Conservation (phyloP, 2,329 filamentous ascomycete species). For the Colletotrichum lini region DNA sequence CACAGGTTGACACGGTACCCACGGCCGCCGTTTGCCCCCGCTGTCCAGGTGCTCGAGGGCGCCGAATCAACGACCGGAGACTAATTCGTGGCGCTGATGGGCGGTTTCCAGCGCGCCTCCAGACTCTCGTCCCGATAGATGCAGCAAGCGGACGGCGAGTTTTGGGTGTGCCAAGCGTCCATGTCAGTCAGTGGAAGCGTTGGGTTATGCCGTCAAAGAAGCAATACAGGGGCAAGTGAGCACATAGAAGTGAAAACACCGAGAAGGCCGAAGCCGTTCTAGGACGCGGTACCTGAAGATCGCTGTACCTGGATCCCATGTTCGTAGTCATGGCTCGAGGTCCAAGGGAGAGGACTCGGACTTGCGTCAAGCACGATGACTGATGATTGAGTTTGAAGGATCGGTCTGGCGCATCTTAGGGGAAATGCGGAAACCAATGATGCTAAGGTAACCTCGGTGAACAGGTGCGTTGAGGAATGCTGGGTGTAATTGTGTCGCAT, state of each 20-base stretch:
- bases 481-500: constrained; percentile 21
- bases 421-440: constrained; percentile 3
- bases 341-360: not conserved
- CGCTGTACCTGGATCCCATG: not conserved
- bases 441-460: not conserved
- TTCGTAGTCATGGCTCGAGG: constrained; percentile 1
- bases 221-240: not conserved
- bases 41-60: not conserved
- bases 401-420: not conserved
- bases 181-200: constrained; percentile 9
- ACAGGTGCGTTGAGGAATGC: constrained; percentile 16
- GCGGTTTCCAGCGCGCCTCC: constrained; percentile 12
- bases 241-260: not conserved
- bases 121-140: constrained; percentile 11
- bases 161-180: not conserved
- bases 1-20: not conserved
- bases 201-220: not conserved
- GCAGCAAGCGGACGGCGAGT: not conserved
- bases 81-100: constrained; percentile 13
- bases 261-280: not conserved
- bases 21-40: not conserved
- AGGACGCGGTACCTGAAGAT: constrained; percentile 2
- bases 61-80: not conserved
- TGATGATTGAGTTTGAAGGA: not conserved
- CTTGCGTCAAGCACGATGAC: not conserved